phyloP scores from a whole-genome alignment of 2,329 filamentous ascomycete genomes.

The Ophioceras dolichostomum region DNA sequence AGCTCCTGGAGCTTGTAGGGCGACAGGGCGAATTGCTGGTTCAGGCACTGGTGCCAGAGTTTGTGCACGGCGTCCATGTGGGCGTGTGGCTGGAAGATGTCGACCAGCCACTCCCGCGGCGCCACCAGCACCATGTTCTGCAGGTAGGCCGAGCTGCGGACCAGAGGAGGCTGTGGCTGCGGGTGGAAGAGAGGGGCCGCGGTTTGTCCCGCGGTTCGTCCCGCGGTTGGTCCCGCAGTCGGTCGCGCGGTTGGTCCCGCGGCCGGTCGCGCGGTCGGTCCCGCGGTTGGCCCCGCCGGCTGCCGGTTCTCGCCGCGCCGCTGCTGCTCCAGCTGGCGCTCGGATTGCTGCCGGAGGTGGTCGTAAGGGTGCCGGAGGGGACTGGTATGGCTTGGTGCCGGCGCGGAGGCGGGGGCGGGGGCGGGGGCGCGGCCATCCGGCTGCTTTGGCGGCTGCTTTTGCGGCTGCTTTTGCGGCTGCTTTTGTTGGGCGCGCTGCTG shows the following conservation, averaged over 20 bases:
- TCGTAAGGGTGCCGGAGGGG: not conserved
- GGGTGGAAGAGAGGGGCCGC: too few species aligned
- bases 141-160: conserved; percentile 5
- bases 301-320: conserved; percentile 4
- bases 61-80: conserved; percentile 27
- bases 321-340: not conserved
- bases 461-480: not conserved
- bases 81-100: conserved; percentile 19
- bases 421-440: too few species aligned
- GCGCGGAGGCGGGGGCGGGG: too few species aligned
- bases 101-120: conserved; percentile 26
- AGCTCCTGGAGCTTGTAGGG: conserved; percentile 28
- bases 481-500: not conserved
- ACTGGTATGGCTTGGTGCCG: not conserved
- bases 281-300: conserved; percentile 4
- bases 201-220: too few species aligned
- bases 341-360: not conserved
- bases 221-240: too few species aligned
- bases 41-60: conserved; percentile 34
- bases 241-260: too few species aligned
- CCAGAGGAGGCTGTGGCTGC: too few species aligned
- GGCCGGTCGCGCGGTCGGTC: too few species aligned
- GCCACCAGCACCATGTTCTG: conserved; percentile 18
- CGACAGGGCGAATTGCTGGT: conserved; percentile 32
- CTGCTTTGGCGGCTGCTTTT: not conserved